Conservation (phyloP, 2,329 filamentous ascomycete species). For the Alternaria dauci region DNA sequence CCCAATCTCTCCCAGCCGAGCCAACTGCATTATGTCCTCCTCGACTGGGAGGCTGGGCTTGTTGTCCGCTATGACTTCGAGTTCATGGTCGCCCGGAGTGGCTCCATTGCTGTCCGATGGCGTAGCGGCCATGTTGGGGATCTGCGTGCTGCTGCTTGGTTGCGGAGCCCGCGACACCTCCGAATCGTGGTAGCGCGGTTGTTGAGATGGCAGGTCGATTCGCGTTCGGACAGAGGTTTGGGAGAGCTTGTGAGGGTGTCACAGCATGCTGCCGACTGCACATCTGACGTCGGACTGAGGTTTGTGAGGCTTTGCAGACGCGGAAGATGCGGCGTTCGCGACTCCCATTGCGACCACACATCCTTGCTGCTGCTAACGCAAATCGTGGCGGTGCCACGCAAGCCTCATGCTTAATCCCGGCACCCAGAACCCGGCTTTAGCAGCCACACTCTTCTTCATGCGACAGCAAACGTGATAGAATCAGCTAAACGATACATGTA, state of each 20-base stretch:
- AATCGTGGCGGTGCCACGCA: slow-evolving; percentile 25
- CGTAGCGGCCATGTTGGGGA: slow-evolving; percentile 40
- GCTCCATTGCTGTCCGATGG: slow-evolving; percentile 35
- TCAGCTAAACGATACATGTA: background rate
- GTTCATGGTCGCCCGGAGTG: slow-evolving; percentile 43
- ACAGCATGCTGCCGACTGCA: slow-evolving; percentile 22
- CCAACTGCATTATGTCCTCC: slow-evolving; percentile 94
- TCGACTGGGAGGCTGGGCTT: slow-evolving; percentile 61
- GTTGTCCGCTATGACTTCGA: slow-evolving; percentile 48
- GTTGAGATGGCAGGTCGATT: background rate
- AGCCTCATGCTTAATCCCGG: slow-evolving; percentile 8
- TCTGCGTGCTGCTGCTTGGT: slow-evolving; percentile 21
- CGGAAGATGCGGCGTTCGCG: slow-evolving; percentile 28
- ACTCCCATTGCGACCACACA: slow-evolving; percentile 25
- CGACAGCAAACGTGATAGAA: background rate
- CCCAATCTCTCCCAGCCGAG: slow-evolving; percentile 83
- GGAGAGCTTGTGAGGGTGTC: slow-evolving; percentile 6
- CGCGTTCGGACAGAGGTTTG: background rate
- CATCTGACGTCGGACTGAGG: background rate
- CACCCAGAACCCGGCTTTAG: slow-evolving; percentile 4
- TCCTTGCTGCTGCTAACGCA: slow-evolving; percentile 19
- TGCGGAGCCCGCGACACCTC: slow-evolving; percentile 14
- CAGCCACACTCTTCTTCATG: background rate
- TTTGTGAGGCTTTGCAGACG: slow-evolving; percentile 20
- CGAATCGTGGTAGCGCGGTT: slow-evolving; percentile 3